Evolutionary conservation across 768 basidiomycete genomes (phyloP).

Genomic region (Trametes maxima): DNA sequence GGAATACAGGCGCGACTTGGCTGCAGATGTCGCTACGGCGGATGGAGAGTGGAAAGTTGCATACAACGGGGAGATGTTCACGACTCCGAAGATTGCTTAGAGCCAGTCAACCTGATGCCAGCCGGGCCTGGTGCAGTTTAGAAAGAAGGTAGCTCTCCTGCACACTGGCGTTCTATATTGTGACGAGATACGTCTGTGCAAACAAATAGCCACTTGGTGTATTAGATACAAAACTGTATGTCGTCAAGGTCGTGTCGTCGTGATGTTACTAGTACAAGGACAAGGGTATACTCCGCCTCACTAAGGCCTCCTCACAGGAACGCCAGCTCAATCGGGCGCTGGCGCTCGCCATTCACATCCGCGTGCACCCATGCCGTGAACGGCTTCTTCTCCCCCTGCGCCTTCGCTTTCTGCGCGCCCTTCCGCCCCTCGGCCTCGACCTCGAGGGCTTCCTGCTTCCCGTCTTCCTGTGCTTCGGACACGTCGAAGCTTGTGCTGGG

Average conservation of each 20-base stretch:
- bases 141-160: too few species aligned
- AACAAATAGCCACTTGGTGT: too few species aligned
- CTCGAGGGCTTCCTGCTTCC: neutral
- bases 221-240: too few species aligned
- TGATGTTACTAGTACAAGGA: neutral
- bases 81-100: neutral
- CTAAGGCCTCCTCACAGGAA: neutral
- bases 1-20: slow-evolving; percentile 48
- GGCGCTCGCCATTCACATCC: slow-evolving; percentile 12
- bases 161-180: too few species aligned
- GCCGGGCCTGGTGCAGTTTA: too few species aligned
- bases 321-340: slow-evolving; percentile 9
- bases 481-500: slow-evolving; percentile 11
- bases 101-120: too few species aligned
- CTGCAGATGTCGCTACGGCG: slow-evolving; percentile 35
- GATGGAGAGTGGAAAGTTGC: slow-evolving; percentile 31
- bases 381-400: slow-evolving; percentile 1
- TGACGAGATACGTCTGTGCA: too few species aligned
- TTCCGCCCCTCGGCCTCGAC: neutral
- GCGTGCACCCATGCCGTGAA: slow-evolving; percentile 17
- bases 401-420: neutral
- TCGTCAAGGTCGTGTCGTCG: too few species aligned
- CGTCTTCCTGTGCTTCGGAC: neutral
- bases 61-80: slow-evolving; percentile 20
- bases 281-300: neutral